phyloP scores from a whole-genome alignment of 495 filamentous ascomycete species.

The Xylaria flabelliformis region DNA sequence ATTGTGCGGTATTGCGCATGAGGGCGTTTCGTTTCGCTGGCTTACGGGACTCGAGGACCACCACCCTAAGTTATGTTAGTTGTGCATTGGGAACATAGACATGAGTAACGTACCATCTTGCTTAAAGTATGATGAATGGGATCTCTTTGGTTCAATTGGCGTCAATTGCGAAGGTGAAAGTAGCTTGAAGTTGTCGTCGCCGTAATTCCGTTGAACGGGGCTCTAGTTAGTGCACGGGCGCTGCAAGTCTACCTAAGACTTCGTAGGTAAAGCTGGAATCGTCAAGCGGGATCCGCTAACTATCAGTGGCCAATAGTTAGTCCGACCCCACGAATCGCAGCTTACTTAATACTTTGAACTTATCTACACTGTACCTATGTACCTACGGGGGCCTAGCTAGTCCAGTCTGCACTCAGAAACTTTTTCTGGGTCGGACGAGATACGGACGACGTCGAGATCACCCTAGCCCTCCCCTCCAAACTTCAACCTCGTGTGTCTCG shows the following conservation, averaged over 20 bases:
- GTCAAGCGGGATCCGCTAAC: conserved; percentile 9
- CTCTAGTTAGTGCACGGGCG: conserved; percentile 35
- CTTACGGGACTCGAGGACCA: conserved; percentile 91
- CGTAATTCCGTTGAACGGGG: conserved; percentile 19
- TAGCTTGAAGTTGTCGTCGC: conserved; percentile 20
- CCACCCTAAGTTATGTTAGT: conserved; percentile 63
- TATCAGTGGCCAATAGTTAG: conserved; percentile 35
- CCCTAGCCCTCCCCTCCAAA: conserved; percentile 34
- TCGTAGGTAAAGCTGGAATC: too few species aligned
- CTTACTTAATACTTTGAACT: neutral
- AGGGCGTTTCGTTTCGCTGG: conserved; percentile 17
- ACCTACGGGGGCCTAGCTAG: conserved; percentile 14
- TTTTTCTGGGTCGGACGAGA: conserved; percentile 42
- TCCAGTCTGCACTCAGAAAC: conserved; percentile 36
- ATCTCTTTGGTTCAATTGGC: conserved; percentile 30
- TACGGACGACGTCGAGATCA: conserved; percentile 35
- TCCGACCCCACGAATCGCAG: conserved; percentile 25
- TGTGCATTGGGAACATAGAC: neutral
- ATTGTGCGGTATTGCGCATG: neutral
- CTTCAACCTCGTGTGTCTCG: conserved; percentile 38
- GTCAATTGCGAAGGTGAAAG: conserved; percentile 31
- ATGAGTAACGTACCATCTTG: conserved; percentile 47
- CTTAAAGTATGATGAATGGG: conserved; percentile 36
- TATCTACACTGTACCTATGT: neutral
- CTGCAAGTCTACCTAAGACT: too few species aligned